Base-by-base conservation (phyloP, 345 rosid genomes). In the Lumnitzera racemosa region DNA sequence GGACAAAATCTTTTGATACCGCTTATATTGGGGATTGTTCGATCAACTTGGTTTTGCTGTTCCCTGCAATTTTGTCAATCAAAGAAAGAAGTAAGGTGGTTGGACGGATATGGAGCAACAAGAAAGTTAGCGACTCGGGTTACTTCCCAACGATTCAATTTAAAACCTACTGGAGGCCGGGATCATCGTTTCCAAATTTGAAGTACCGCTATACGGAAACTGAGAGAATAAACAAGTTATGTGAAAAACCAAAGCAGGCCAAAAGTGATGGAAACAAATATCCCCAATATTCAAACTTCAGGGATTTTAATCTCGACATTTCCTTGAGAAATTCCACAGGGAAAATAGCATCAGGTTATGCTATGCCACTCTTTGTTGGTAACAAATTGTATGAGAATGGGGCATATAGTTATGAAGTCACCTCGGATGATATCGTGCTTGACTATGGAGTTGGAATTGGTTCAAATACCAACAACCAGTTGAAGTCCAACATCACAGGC, bases 1-100 rank as follows among this genome's bases (percentile, higher is more conserved):
- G 27, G 0, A 43, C 68, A 2, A 64, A 56, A 46, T 71, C 85
- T 24, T 67, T 62, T 63, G 65, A 54, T 49, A 69, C 46, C 49
- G 81, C 78, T 67, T 59, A 49, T 46, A 72, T 77, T 54, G 85
- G 77, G 58, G 78, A 77, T 62, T 77, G 85, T 69, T 77, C 80
- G 3, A 67, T 70, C 48, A 69, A 59, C 25, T 48, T 81, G 54
- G 77, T 62, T 58, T 48, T 79, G 66, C 46, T 71, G 15, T 75
- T 79, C 59, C 78, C 74, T 1, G 72, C 64, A 53, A 55, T 66
- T 23, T 67, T 72, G 79, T 72, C 75, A 46, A 67, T 77, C 56
- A 59, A 57, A 56, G 48, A 77, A 16, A 55, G 70, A 3, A 61
- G 51, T 52, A n/a, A 3, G n/a, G 46, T 77, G 27, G 66, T 56